Conservation (phyloP, 2,329 filamentous ascomycete species). For the Dothideomycetidae sp. region DNA sequence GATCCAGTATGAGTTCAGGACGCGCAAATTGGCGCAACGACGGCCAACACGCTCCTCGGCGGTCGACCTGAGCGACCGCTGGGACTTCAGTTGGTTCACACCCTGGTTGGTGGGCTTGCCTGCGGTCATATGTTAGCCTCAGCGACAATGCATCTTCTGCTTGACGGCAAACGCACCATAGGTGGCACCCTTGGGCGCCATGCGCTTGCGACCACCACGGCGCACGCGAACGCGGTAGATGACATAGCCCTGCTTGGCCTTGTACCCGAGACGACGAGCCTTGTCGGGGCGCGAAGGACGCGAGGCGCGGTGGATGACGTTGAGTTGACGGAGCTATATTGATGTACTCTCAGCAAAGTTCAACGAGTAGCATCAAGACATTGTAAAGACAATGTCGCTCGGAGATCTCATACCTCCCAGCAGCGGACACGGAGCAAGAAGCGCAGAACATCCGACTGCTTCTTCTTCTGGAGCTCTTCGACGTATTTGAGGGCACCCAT, state of each 20-base stretch:
- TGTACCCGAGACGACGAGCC: slow-evolving; percentile 99
- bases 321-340: slow-evolving; percentile 99
- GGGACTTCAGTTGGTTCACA: slow-evolving; percentile 99
- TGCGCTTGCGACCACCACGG: slow-evolving; percentile 97
- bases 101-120: slow-evolving; percentile 99
- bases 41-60: slow-evolving; percentile 99
- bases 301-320: slow-evolving; percentile 98
- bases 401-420: slow-evolving; percentile 69
- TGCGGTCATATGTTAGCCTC: slow-evolving; percentile 30
- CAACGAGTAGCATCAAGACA: slow-evolving; percentile 72
- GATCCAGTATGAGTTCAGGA: slow-evolving; percentile 99
- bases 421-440: slow-evolving; percentile 99
- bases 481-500: slow-evolving; percentile 99
- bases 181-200: slow-evolving; percentile 92
- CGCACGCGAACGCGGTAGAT: slow-evolving; percentile 99
- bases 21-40: slow-evolving; percentile 96
- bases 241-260: slow-evolving; percentile 99
- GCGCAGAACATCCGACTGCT: slow-evolving; percentile 99
- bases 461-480: slow-evolving; percentile 99
- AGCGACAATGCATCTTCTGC: slow-evolving; percentile 2
- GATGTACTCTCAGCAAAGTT: slow-evolving; percentile 99
- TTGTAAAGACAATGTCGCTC: slow-evolving; percentile 23
- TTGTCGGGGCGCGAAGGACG: slow-evolving; percentile 98
- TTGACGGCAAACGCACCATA: slow-evolving; percentile 54
- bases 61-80: slow-evolving; percentile 93